Evolutionary conservation across 1,284 basidiomycete genomes (phyloP).

Genomic region (Abortiporus biennis): DNA sequence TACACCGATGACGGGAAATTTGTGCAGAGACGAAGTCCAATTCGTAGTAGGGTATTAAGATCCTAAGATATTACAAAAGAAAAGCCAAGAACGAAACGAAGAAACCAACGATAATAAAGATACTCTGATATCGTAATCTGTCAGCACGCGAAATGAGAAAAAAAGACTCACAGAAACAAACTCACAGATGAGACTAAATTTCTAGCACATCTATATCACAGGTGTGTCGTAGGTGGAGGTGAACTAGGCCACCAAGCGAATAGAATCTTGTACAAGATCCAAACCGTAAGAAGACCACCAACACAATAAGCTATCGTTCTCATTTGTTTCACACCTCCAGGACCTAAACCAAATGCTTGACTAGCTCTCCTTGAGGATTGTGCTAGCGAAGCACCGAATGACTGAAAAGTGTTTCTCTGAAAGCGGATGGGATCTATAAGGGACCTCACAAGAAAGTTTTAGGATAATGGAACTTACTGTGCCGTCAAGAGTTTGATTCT

Average conservation of each 20-base stretch:
- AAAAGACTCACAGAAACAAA: too few relatives aligned
- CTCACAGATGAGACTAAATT: too few relatives aligned
- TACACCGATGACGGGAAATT: too few relatives aligned
- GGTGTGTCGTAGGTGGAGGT: constrained; percentile 4
- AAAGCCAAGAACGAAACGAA: too few relatives aligned
- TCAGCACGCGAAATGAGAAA: too few relatives aligned
- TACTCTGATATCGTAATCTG: too few relatives aligned
- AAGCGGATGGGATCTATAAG: too few relatives aligned
- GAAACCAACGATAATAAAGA: too few relatives aligned
- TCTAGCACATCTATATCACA: too few relatives aligned
- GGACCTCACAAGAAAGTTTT: neutral
- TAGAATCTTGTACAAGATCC: constrained; percentile 37
- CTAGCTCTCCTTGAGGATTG: constrained; percentile 61
- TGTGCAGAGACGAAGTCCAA: too few relatives aligned
- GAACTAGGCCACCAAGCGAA: constrained; percentile 24
- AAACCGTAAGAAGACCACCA: constrained; percentile 33
- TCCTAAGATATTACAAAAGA: too few relatives aligned
- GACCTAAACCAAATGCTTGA: constrained; percentile 63
- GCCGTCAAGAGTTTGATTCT: constrained; percentile 70
- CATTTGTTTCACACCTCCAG: constrained; percentile 60
- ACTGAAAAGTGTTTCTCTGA: constrained; percentile 62
- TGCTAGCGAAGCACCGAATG: constrained; percentile 53
- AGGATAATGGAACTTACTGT: constrained; percentile 47
- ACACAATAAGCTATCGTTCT: constrained; percentile 58
- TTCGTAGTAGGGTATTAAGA: too few relatives aligned